phyloP scores from a whole-genome alignment of 108 stramenopile genomes.

The Mediolabrus comicus region DNA sequence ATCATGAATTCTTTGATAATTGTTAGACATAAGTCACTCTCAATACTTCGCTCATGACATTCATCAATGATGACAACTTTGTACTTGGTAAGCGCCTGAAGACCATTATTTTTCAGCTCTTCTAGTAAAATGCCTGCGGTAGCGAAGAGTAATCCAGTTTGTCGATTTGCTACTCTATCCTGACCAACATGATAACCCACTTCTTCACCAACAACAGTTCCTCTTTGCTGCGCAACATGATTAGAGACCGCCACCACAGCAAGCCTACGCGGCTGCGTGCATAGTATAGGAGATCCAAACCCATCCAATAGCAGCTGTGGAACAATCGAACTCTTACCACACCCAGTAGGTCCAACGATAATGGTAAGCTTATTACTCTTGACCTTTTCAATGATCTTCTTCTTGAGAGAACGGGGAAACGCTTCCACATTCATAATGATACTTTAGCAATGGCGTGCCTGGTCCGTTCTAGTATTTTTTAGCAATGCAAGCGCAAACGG shows the following conservation, averaged over 20 bases:
- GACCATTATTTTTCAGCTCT: slow-evolving; percentile 35
- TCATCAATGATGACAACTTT: slow-evolving; percentile 49
- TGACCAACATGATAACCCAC: slow-evolving; percentile 60
- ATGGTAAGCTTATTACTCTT: slow-evolving; percentile 35
- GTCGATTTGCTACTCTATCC: neutral
- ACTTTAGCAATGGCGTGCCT: too few relatives aligned
- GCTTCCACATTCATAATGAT: too few relatives aligned
- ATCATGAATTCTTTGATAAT: slow-evolving; percentile 41
- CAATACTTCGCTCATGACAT: slow-evolving; percentile 48
- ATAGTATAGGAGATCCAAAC: slow-evolving; percentile 36
- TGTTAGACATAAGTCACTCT: slow-evolving; percentile 40
- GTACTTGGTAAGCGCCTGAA: slow-evolving; percentile 42
- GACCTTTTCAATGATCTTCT: slow-evolving; percentile 24
- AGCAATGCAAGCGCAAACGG: too few relatives aligned
- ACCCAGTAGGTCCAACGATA: slow-evolving; percentile 45
- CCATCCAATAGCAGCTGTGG: slow-evolving; percentile 39
- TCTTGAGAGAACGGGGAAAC: slow-evolving; percentile 15
- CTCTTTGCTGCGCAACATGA: slow-evolving; percentile 35
- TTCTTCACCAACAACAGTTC: slow-evolving; percentile 24
- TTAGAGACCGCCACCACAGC: slow-evolving; percentile 49
- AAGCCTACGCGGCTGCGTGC: slow-evolving; percentile 49
- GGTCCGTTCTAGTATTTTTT: too few relatives aligned
- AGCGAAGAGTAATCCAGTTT: slow-evolving; percentile 34
- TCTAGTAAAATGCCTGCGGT: slow-evolving; percentile 53
- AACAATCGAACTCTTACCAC: slow-evolving; percentile 40